Evolutionary conservation across 2,329 filamentous ascomycete genomes (phyloP), one percentile per base, ranked within the genome.

Genomic region (Diaporthe sp.): DNA sequence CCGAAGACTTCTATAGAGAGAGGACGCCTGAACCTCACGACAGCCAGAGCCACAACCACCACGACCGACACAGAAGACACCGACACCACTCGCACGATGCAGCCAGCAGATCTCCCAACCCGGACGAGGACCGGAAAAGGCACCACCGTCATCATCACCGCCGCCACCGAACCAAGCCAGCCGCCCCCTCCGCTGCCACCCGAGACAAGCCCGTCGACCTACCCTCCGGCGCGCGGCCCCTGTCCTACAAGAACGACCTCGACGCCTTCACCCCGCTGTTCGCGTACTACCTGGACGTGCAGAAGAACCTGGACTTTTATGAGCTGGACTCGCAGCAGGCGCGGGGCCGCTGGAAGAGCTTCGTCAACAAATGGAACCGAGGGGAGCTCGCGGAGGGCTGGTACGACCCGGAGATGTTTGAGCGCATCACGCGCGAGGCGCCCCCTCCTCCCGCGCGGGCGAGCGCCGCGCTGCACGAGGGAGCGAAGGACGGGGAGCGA

Each of bases 311-410:
- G 55, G 86, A 93, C 72, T 86, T 97, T 1, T 88, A 92, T 25
- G 89, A 90, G 13, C 87, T 98, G 79, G 90, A 92, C 74, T 92
- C 95, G 77, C 89, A 90, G n/a, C 96, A 98, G 82, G 85, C 92
- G 0, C 93, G 89, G 78, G 95, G 96, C 1, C 88, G 96, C 73
- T 99, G 96, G 95, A 98, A 98, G 88, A 96, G 95, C 82, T 99
- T 98, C 80, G 83, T 96, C 17, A 88, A 90, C 5, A 96, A 95
- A 87, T 99, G 97, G 96, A 99, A 99, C 86, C 91, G 92, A 80
- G 93, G 92, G 81, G 94, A 96, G 85, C 87, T 98, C 78, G 93
- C 94, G 6, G 93, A 96, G 83, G 95, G 95, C 62, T 99, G 96
- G 96, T 99, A 98, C 84, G 95, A 97, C 81, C 94, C 95, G 10